phyloP scores from a whole-genome alignment of 208 protist genomes.

The Leishmania aethiopica region DNA sequence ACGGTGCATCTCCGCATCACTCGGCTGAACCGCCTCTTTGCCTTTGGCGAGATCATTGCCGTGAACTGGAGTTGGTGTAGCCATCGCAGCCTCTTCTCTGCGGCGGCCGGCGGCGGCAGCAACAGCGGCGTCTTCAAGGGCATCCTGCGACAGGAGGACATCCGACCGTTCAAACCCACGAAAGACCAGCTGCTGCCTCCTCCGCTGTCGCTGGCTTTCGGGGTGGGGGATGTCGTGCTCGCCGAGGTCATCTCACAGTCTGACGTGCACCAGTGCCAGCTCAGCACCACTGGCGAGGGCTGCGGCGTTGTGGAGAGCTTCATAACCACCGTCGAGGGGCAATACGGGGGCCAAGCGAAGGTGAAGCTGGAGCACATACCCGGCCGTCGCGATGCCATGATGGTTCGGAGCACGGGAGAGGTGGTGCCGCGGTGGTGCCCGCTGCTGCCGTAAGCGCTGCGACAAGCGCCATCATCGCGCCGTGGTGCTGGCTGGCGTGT shows the following conservation, averaged over 20 bases:
- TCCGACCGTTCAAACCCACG: slow-evolving; percentile 61
- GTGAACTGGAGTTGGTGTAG: slow-evolving; percentile 72
- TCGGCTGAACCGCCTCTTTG: slow-evolving; percentile 56
- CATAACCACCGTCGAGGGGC: slow-evolving; percentile 5
- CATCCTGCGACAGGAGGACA: slow-evolving; percentile 73
- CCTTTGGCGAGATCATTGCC: slow-evolving; percentile 74
- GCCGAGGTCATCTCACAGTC: slow-evolving; percentile 84
- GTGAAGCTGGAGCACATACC: slow-evolving; percentile 56
- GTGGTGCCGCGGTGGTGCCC: slow-evolving; percentile 73
- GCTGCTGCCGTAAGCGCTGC: slow-evolving; percentile 27
- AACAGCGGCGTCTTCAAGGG: slow-evolving; percentile 52
- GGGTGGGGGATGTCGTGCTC: slow-evolving; percentile 63
- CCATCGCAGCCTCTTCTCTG: slow-evolving; percentile 17
- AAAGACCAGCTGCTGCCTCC: slow-evolving; percentile 63
- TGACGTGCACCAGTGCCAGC: slow-evolving; percentile 78
- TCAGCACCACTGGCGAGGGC: slow-evolving; percentile 54
- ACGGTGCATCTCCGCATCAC: slow-evolving; percentile 63
- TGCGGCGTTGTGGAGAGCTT: slow-evolving; percentile 70
- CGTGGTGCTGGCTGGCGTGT: neutral
- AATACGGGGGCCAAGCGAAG: slow-evolving; percentile 11
- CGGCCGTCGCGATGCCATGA: slow-evolving; percentile 62
- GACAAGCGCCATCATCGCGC: neutral
- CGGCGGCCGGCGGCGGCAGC: slow-evolving; percentile 1
- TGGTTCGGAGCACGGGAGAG: slow-evolving; percentile 31
- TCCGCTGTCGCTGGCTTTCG: slow-evolving; percentile 53